These are phyloP conservation scores for Camelina laxa DNA, from an alignment of 345 rosid species.

Conservation along the genomic window DNA sequence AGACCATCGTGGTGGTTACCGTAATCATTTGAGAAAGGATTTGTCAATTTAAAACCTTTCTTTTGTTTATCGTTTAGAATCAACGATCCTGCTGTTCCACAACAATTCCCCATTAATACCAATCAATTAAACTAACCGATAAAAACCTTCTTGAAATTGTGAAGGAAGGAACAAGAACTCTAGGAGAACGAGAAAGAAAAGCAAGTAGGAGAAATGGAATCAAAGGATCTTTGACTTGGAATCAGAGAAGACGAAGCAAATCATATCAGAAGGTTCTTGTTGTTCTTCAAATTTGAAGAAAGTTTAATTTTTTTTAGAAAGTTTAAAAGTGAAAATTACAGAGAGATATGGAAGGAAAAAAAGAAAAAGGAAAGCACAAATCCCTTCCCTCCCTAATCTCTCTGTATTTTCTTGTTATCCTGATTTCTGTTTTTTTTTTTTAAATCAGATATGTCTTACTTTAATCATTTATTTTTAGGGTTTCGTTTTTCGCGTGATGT, in stretches of 20 bases:
- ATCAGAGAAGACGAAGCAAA: conserved; percentile 15
- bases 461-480: conserved; percentile 27
- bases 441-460: conserved; percentile 21
- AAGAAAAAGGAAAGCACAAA: neutral
- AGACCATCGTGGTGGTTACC: conserved; percentile 43
- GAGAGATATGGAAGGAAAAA: conserved; percentile 36
- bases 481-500: neutral
- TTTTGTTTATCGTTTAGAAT: conserved; percentile 40
- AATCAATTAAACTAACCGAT: neutral
- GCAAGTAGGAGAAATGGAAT: neutral
- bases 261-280: conserved; percentile 25
- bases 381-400: conserved; percentile 24
- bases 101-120: conserved; percentile 80
- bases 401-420: conserved; percentile 35
- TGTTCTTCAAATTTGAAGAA: conserved; percentile 1
- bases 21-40: conserved; percentile 63
- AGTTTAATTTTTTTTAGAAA: neutral
- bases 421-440: conserved; percentile 24
- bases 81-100: conserved; percentile 54
- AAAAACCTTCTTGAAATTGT: neutral
- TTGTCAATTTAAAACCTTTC: conserved; percentile 48
- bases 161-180: conserved; percentile 4
- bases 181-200: neutral
- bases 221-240: conserved; percentile 6
- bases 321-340: conserved; percentile 10